These are phyloP conservation scores for Cyphellophora attinorum DNA, from an alignment of 2,329 filamentous ascomycete genomes.

Conservation along the genomic window DNA sequence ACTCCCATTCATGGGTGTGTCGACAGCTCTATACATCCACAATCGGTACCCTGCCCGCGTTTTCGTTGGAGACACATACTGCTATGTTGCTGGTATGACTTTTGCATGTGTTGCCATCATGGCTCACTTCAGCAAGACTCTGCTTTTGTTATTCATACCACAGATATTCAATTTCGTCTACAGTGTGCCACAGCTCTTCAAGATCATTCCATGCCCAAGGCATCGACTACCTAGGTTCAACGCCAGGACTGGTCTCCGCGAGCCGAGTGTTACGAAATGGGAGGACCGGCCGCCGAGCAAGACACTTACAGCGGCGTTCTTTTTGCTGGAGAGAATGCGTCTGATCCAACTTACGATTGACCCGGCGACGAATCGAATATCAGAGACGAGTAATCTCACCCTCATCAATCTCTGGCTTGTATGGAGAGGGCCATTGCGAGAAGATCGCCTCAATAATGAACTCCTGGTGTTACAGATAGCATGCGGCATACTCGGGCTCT, in stretches of 20 bases:
- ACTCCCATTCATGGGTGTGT: constrained; percentile 88
- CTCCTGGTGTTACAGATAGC: constrained; percentile 68
- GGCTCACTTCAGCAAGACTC: constrained; percentile 95
- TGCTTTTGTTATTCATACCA: constrained; percentile 80
- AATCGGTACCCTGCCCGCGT: constrained; percentile 95
- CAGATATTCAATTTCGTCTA: constrained; percentile 97
- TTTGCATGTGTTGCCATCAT: constrained; percentile 95
- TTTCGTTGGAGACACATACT: constrained; percentile 97
- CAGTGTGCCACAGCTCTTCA: constrained; percentile 83
- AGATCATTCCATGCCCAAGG: constrained; percentile 80
- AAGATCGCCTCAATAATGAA: constrained; percentile 72
- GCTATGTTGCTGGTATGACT: constrained; percentile 98
- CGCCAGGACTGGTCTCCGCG: constrained; percentile 69
- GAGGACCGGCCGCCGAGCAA: constrained; percentile 57
- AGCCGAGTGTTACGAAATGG: constrained; percentile 78
- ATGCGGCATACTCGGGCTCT: constrained; percentile 71
- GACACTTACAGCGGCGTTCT: constrained; percentile 54
- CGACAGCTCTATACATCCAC: constrained; percentile 72
- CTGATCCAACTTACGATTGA: constrained; percentile 61
- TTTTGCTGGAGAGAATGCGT: constrained; percentile 57
- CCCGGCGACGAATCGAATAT: constrained; percentile 45
- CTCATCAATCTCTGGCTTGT: constrained; percentile 94
- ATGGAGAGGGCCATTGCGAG: constrained; percentile 83
- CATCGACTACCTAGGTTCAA: constrained; percentile 89
- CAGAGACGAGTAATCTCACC: constrained; percentile 81